Evolutionary conservation across 345 rosid genomes (phyloP), one percentile per base, ranked within the genome.

Genomic region (Populus nigra): DNA sequence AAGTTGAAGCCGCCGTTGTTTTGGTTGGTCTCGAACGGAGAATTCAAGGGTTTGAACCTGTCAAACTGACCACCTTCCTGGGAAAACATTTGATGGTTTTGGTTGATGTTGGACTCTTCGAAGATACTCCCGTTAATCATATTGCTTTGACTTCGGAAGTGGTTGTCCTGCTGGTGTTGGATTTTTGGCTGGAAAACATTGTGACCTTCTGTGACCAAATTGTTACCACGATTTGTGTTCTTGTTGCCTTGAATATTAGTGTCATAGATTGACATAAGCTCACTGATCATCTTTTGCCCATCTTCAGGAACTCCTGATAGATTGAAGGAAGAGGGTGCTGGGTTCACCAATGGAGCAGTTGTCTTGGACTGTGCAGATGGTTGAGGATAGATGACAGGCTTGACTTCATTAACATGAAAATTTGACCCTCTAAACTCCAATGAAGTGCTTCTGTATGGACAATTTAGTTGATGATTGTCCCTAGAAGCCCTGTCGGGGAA

Each of bases 241-340:
- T 82, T 87, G 87, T 73, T 90, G 70, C 88, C 81, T 71, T 86
- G 94, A 67, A 90, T 79, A 45, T 83, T 93, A 70, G 86, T 80
- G 53, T 93, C 98, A 20, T 93, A 96, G 75, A 89, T 73, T 7
- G 98, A 88, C 95, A 96, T 90, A 41, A 96, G 96, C 45, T 96
- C 95, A 1, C 83, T 87, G 78, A 96, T 96, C 90, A 85, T 88
- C 83, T 90, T 93, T 75, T 90, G 98, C 27, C 98, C 99, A 73
- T 96, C 99, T 83, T 92, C 98, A 39, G 99, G 97, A 76, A 96
- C 93, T 63, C 96, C 90, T 0, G 98, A 81, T 57, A 93, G 87
- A 84, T 93, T 92, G 7, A 93, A 84, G 22, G 89, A 72, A 17
- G 88, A 81, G 12, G 86, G 68, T 2, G 79, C 85, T 0, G 92